phyloP scores from a whole-genome alignment of 805 yeast species.

The Saturnispora saitoi region DNA sequence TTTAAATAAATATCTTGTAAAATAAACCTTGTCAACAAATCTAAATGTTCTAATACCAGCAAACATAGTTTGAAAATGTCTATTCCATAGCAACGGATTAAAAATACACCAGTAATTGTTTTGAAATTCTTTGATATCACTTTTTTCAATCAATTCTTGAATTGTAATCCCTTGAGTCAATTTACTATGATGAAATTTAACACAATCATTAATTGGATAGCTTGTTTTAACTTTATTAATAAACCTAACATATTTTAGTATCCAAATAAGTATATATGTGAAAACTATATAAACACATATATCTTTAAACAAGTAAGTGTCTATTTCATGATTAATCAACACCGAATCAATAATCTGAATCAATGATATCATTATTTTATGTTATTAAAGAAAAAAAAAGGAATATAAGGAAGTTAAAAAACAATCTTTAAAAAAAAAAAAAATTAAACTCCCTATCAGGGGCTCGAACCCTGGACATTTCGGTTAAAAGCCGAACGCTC shows the following conservation, averaged over 20 bases:
- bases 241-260: constrained; percentile 9
- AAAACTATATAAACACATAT: constrained; percentile 10
- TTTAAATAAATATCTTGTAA: constrained; percentile 59
- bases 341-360: neutral
- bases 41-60: constrained; percentile 48
- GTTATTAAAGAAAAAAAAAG: neutral
- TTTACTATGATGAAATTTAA: constrained; percentile 2
- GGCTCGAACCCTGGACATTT: constrained; percentile 58
- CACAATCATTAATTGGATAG: constrained; percentile 10
- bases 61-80: constrained; percentile 70
- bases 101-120: constrained; percentile 44
- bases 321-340: neutral
- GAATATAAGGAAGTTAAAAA: neutral
- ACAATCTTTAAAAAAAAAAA: constrained; percentile 7
- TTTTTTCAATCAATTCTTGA: constrained; percentile 17
- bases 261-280: neutral
- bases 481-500: constrained; percentile 63
- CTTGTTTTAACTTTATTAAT: constrained; percentile 12
- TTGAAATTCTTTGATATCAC: constrained; percentile 34
- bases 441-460: constrained; percentile 41
- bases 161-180: constrained; percentile 11
- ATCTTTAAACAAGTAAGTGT: constrained; percentile 5
- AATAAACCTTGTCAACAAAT: constrained; percentile 48
- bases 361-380: neutral
- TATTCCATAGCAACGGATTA: constrained; percentile 59